phyloP scores from a whole-genome alignment of 805 yeast species.

The Zygoascus flipseniorum region DNA sequence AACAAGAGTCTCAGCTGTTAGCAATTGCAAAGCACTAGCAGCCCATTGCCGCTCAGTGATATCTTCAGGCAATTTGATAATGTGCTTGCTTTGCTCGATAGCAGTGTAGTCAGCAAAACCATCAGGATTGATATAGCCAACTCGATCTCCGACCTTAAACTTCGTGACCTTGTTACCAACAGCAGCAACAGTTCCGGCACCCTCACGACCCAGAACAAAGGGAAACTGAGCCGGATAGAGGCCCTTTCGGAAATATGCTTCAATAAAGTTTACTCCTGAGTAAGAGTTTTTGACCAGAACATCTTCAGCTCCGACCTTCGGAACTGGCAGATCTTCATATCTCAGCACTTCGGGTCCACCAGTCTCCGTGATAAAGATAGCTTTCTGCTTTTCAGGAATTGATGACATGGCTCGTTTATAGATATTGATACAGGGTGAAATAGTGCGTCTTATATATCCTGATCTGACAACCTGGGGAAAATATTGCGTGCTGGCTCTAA shows the following conservation, averaged over 20 bases:
- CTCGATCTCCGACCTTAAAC: constrained; percentile 59
- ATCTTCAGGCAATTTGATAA: constrained; percentile 43
- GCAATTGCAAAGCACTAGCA: constrained; percentile 57
- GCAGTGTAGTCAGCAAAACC: constrained; percentile 65
- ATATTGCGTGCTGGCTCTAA: not conserved
- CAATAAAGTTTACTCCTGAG: constrained; percentile 79
- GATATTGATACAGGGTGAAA: not conserved
- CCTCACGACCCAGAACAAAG: constrained; percentile 54
- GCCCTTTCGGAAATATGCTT: constrained; percentile 74
- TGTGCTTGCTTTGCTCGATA: constrained; percentile 21
- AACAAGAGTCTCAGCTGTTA: constrained; percentile 70
- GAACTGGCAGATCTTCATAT: constrained; percentile 52
- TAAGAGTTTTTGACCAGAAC: constrained; percentile 64
- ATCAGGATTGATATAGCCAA: constrained; percentile 43
- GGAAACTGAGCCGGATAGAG: constrained; percentile 58
- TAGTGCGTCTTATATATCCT: not conserved
- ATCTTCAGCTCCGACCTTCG: constrained; percentile 46
- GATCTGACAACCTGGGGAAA: not conserved
- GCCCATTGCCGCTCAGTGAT: constrained; percentile 43
- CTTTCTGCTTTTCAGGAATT: constrained; percentile 18
- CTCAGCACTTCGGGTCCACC: constrained; percentile 55
- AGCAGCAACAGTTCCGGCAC: constrained; percentile 53
- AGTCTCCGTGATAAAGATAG: constrained; percentile 35
- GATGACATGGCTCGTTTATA: not conserved
- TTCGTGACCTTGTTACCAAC: constrained; percentile 50